Base-by-base conservation (phyloP, 2,329 filamentous ascomycete species). In the Boeremia lycopersici region DNA sequence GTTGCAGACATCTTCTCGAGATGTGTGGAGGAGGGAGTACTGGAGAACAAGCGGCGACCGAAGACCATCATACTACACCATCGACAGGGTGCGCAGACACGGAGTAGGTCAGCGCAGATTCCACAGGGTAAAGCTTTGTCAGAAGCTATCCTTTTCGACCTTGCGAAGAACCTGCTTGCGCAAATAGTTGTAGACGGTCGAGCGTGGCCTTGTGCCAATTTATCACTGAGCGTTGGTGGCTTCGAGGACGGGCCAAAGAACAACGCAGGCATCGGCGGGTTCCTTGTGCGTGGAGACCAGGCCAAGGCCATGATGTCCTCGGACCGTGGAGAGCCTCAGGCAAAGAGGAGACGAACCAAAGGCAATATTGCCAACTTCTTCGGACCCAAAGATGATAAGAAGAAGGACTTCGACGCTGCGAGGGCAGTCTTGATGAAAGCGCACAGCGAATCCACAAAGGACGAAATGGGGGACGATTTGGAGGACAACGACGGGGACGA, bases 181-280 rank as follows among this genome's bases (percentile, higher is more conserved):
- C 92, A 96, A 65, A 86, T 96, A 31, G 81, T 91, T 10, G 82
- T 84, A 1, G 91, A 96, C 62, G 91, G 90, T 1, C 80, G 83
- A 46, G 87, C 90, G 13, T 98, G 92, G 91, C 95, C 95, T 6
- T 98, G 95, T 71, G 82, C 86, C n/a, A 95, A 96, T 69, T 80
- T 99, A 8, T 95, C 90, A 53, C 77, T 98, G 40, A 93, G 89
- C 60, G 91, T 98, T 23, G 88, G 86, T n/a, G 93, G 91, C 0
- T 97, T 98, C 61, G 93, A 98, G 73, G 92, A 97, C 61, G 90
- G 91, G 2, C 79, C 93, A 53, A 86, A 83, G 35, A 89, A 90
- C 5, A 98, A 96, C 69, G 88, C 87, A 80, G 90, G 89, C 30
- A 98, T 99, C 62, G 88, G 89, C 39, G 82, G 85, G 0, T 98